Conservation (phyloP, 1,139 yeast genomes). For the Scheffersomyces quercinus region DNA sequence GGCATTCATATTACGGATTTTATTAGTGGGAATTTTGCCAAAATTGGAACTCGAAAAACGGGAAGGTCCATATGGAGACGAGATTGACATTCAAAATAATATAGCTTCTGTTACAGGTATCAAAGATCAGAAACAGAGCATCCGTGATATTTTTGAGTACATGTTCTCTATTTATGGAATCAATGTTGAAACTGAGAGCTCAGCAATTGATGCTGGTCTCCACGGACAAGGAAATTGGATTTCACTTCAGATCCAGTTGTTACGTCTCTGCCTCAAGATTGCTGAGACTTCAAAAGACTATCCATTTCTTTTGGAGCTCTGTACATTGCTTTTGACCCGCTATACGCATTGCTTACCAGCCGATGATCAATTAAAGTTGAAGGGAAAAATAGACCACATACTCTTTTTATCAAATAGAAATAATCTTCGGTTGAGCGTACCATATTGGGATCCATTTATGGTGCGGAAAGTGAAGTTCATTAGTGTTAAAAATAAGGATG, state of each 20-base stretch:
- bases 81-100: conserved; percentile 4
- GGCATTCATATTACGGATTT: conserved; percentile 65
- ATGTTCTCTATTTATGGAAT: conserved; percentile 47
- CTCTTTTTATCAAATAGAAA: conserved; percentile 18
- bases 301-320: conserved; percentile 46
- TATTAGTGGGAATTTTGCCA: conserved; percentile 54
- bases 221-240: conserved; percentile 48
- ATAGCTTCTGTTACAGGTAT: neutral
- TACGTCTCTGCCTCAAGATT: conserved; percentile 55
- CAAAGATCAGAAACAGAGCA: conserved; percentile 10
- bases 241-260: conserved; percentile 55
- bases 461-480: conserved; percentile 52
- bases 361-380: conserved; percentile 36
- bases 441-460: conserved; percentile 74
- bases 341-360: conserved; percentile 49
- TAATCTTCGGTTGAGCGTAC: conserved; percentile 18
- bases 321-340: conserved; percentile 55
- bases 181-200: conserved; percentile 27
- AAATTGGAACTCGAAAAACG: conserved; percentile 23
- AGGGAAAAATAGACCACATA: conserved; percentile 28
- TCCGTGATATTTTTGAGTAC: conserved; percentile 35
- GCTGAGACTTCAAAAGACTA: conserved; percentile 54
- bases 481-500: conserved; percentile 22
- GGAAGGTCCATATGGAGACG: conserved; percentile 3
- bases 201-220: conserved; percentile 20